Conservation (phyloP, 306 rosid species). For the Rubus idaeus region DNA sequence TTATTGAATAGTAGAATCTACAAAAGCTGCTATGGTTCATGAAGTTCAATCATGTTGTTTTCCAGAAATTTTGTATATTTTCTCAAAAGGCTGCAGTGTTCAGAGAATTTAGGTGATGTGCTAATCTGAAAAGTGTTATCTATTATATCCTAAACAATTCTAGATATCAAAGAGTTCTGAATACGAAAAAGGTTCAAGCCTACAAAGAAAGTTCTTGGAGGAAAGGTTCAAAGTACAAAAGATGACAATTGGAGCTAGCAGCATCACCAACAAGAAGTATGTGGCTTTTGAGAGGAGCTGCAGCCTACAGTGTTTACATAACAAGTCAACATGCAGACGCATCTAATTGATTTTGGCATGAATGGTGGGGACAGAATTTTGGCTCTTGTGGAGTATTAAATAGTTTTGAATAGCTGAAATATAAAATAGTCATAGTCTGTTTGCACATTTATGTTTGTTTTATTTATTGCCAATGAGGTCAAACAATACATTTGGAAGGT, state of each 20-base stretch:
- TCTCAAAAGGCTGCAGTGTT: constrained; percentile 5
- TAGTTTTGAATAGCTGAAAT: neutral
- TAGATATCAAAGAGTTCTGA: constrained; percentile 10
- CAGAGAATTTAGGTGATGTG: neutral
- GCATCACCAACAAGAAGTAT: constrained; percentile 12
- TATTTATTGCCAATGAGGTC: constrained; percentile 22
- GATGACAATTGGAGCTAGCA: constrained; percentile 12
- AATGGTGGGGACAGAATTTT: constrained; percentile 30
- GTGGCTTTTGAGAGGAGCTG: neutral
- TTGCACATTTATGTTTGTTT: constrained; percentile 2
- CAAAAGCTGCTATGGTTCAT: neutral
- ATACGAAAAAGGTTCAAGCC: constrained; percentile 7
- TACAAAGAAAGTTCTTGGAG: constrained; percentile 2
- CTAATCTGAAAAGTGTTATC: constrained; percentile 6
- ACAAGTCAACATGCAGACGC: constrained; percentile 29
- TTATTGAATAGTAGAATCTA: constrained; percentile 27
- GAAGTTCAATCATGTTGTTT: constrained; percentile 18
- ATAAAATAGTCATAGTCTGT: constrained; percentile 8
- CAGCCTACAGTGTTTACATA: constrained; percentile 6
- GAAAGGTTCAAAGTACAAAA: constrained; percentile 12
- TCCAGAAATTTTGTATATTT: constrained; percentile 8
- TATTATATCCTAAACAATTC: neutral
- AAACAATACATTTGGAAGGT: constrained; percentile 28
- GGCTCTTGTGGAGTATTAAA: constrained; percentile 15
- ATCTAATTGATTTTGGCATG: constrained; percentile 28